A percentile compares a stretch with the other conserved stretches of the same genome.
Evolutionary conservation across 495 filamentous ascomycete genomes (phyloP).

Genomic region (Lentithecium fluviatile): DNA sequence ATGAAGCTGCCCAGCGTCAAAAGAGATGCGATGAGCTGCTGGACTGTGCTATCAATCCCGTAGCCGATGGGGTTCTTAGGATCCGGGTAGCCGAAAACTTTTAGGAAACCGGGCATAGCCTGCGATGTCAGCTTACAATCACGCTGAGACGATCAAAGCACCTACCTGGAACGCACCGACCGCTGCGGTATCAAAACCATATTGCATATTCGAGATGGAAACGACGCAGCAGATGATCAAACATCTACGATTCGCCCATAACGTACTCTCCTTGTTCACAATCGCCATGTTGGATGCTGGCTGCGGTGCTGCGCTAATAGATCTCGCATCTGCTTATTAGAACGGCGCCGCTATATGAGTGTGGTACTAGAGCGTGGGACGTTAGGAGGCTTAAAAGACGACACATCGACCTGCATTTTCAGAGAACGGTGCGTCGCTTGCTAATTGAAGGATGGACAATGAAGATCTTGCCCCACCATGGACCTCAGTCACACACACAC

Average conservation of each 20-base stretch:
- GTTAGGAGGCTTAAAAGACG: no score
- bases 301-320: no score
- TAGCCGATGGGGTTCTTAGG: constrained; percentile 48
- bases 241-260: constrained; percentile 29
- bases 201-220: constrained; percentile 26
- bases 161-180: constrained; percentile 12
- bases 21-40: constrained; percentile 31
- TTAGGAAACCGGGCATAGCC: constrained; percentile 50
- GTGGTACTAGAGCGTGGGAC: no score
- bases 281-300: no score
- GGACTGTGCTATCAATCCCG: constrained; percentile 48
- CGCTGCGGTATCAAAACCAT: constrained; percentile 26
- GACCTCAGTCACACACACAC: no score
- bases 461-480: no score
- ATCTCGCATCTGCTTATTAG: no score
- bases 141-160: not conserved
- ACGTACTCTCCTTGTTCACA: constrained; percentile 1
- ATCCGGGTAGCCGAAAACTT: constrained; percentile 48
- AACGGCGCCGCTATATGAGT: no score
- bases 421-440: no score
- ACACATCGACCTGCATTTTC: no score
- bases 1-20: constrained; percentile 26
- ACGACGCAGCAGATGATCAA: constrained; percentile 27
- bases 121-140: constrained; percentile 52
- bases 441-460: no score